Base-by-base conservation (phyloP, 176 grass and related monocot genomes). In the Saccharum spontaneum region DNA sequence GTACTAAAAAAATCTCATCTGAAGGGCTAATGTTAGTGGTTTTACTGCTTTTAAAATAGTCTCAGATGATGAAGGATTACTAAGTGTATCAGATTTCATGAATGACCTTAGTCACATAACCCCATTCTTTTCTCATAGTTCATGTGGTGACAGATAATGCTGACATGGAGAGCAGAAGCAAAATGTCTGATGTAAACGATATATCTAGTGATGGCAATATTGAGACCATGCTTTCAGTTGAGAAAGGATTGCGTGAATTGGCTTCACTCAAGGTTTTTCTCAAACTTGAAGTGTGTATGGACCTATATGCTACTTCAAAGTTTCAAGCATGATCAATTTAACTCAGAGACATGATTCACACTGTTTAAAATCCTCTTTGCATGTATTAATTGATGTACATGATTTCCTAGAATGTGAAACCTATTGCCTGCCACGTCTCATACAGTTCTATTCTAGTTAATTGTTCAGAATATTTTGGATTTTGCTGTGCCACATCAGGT, bases 231-330 rank as follows among this genome's bases (percentile, higher is more conserved):
- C 78, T 98, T 89, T 84, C 88, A 75, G 96, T 95, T 79, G 96
- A 98, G 90, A 95, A 95, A 92, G 96, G 96, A 83, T 68, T 98
- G 81, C 89, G 89, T 84, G 96, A 98, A 95, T 90, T 98, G 92
- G 81, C 77, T 90, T 98, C 93, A 14, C 83, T 98, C 67, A 98
- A 98, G 96, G 96, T 98, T 67, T 83, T 82, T 85, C 49, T 59
- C 73, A 73, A 26, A 66, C 74, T 74, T 63, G 24, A 71, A 82
- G 59, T 54, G 30, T 71, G 17, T 60, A 4, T 65, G 33, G 39
- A 20, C 78, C 46, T 79, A 40, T 86, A 23, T 6, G 70, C 71
- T 78, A 83, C 44, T 55, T 88, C 77, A n/a, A 67, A 85, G 26
- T 69, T 91, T 81, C 22, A 72, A 85, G 33, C 33, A 38, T 69